Evolutionary conservation across 176 grass and related monocot species (phyloP), one percentile per base, ranked within the genome.

Genomic region (Microstegium vimineum): DNA sequence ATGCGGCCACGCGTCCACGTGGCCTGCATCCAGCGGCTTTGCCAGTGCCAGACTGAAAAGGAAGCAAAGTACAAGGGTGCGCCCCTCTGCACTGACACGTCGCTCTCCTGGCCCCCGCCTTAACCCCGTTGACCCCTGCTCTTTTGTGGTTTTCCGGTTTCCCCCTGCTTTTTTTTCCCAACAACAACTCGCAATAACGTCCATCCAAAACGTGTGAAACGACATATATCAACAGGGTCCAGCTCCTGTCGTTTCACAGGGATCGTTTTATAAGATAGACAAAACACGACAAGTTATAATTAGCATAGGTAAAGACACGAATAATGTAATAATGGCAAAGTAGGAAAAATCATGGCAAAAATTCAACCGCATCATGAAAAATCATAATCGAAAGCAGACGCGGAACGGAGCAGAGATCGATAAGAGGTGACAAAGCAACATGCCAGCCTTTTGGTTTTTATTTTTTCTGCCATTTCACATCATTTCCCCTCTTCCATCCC

Each of bases 381-480:
- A 49, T 14, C 8, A 74, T 43, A 18, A 66, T n/a, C n/a, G 28
- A 2, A 16, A 14, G 42, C 6, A 18, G 2, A 28, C 33, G 43
- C 2, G 67, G 2, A 18, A 71, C 36, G 36, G 22, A 25, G 16
- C 47, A 41, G 9, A 11, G 5, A 33, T 11, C 25, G 30, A 28
- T 17, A 5, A 18, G 0, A 46, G 2, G 33, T 38, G 69, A 74
- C 9, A 56, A 7, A 7, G 23, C 27, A 77, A 74, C 83, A 86
- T 80, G 69, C 5, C 36, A 56, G 8, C 52, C 52, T 23, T 80
- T 82, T 81, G 1, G 26, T 11, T 83, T 76, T 90, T 83, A 79
- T 86, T 82, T 86, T 82, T 84, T 62, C 9, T 38, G 20, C 73
- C 82, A 83, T 33, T 42, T 75, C 27, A 79, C 74, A 68, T 74